Base-by-base conservation (phyloP, 148 eudicot species). In the Polygonum aviculare region DNA sequence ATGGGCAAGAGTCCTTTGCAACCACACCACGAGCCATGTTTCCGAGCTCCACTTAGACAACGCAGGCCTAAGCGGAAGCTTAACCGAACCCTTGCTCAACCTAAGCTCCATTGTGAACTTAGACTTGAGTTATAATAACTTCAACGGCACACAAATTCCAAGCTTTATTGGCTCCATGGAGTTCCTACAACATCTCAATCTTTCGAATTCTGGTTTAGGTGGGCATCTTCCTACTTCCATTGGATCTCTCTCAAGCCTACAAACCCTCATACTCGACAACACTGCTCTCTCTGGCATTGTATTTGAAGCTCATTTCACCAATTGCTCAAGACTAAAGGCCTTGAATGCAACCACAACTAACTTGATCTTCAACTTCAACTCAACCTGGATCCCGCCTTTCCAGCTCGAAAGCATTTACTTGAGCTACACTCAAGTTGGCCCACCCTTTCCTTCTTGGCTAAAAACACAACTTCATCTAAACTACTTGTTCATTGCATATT, bases 361-460 rank as follows among this genome's bases (percentile, higher is more conserved):
- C 0, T 38, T 84, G 49, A 47, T 60, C 55, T 55, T 72, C 70
- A 81, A 75, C 21, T 12, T 84, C 55, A 76, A 16, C 35, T 63
- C 86, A 12, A 31, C 52, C 6, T 84, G 86, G 86, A 48, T 59
- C 6, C 84, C 86, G 3, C 84, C 84, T 14, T 81, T 84, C 47
- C 80, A 81, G 72, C 82, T 84, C 0, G 15, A n/a, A 3, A 26
- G 39, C 6, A 4, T 81, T 19, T 5, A 41, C 38, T 15, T 84
- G 59, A 12, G 63, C 1, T 77, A 67, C 36, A 77, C 82, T 74
- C 55, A 71, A 57, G 36, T 79, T 7, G 62, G 78, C 39, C 54
- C 75, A 12, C 57, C 8, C n/a, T 26, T 83, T 47, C 81, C 86
- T 26, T 50, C 14, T 21, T 83, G 86, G 83, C 51, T 83, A 36